Evolutionary conservation across 2,329 filamentous ascomycete genomes (phyloP), one percentile per base, ranked within the genome.

Genomic region (Blastomyces emzantsi): DNA sequence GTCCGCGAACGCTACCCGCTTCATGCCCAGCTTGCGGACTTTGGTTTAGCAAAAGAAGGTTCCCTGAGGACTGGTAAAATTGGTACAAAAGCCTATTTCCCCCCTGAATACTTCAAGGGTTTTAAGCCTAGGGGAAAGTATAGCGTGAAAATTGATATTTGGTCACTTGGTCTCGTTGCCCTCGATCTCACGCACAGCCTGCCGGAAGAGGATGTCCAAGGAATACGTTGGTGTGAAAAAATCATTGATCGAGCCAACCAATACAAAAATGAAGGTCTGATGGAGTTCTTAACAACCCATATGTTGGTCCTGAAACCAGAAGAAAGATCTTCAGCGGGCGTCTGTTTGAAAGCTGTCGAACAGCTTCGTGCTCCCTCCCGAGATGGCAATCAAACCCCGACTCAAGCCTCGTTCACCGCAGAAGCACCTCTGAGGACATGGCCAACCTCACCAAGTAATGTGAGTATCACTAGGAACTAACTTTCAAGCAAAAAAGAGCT

Each of bases 71-170:
- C 41, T 2, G 19, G 25, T 11, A 47, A 39, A 39, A 39, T 56
- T 17, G 62, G 55, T 9, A 63, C 61, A 22, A 2, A 19, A 39
- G 1, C 8, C n/a, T 63, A 59, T 28, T 22, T 39, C 2, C 22
- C 62, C 7, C 62, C 39, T 8, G 62, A 63, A 43, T 41, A 54
- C 30, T 15, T 22, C 19, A 25, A 8, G 6, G 9, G 11, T 17
- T 1, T 0, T 22, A 28, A 25, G 30, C n/a, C n/a, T n/a, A n/a
- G 2, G 3, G 15, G 19, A 28, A 62, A 54, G 15, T 96, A 96
- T 77, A 93, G 90, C 61, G 88, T 90, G 70, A 90, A 90, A 3
- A 91, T 96, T 9, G 92, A 96, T 72, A 81, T 96, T 43, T 96
- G 91, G 92, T 93, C 90, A 0, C 81, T 96, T 0, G 92, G 91